Evolutionary conservation across 208 protist species (phyloP), one percentile per base, ranked within the genome.

Genomic region (Acanthamoeba polyphaga): DNA sequence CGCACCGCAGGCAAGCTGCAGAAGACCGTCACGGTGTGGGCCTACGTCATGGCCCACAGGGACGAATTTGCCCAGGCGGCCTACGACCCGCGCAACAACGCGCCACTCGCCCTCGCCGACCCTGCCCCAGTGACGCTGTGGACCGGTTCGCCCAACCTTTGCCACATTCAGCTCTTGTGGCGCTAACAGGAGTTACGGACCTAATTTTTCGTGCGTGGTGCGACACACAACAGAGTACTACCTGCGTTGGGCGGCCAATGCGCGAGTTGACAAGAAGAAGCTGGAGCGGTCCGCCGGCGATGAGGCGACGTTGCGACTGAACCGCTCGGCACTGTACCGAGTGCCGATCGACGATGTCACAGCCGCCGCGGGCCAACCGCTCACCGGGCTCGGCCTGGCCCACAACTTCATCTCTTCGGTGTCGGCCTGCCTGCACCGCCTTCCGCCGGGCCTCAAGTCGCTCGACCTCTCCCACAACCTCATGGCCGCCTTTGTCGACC

Each of bases 391-490:
- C 15, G 17, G 55, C 55, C 55, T 60, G 55, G 55, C 55, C 17
- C 55, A 60, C 55, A 60, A 60, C 55, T 60, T 60, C 6, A 60
- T 60, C 55, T 19, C 55, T 24, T 60, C 17, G 17, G 55, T 60
- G 55, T 60, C 55, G 55, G 19, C 55, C 17, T 60, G 55, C 55
- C 55, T 84, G 10, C 6, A 74, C 12, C 29, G 32, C 9, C 32
- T 84, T 10, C 34, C 10, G 19, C 24, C 74, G 32, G 17, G 6
- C 22, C 29, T 32, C 2, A 7, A 22, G 27, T 84, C 74, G 24
- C 51, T 87, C 17, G 46, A 24, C 13, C 78, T 87, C 6, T n/a
- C 51, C 49, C 13, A 87, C 78, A 87, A 87, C 78, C 29, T 87
- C 17, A 15, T 87, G 1, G 17, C 78, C 13, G 1, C 15, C 19